Conservation (phyloP, 768 basidiomycete species). For the Goffeauzyma gilvescens region DNA sequence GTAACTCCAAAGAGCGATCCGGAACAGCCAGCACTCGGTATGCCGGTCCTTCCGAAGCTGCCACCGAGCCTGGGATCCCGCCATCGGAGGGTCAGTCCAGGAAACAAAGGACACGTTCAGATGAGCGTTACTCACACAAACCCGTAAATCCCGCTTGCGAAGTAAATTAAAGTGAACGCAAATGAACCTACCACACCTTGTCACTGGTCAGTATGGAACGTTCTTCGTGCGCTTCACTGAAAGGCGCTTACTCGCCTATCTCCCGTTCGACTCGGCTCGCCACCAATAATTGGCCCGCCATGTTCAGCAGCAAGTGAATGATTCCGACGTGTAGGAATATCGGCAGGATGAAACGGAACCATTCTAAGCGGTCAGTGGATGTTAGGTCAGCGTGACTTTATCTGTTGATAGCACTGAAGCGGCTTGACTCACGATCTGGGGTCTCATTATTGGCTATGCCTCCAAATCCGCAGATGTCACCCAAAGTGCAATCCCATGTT, state of each 20-base stretch:
- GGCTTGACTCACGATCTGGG: conserved; percentile 23
- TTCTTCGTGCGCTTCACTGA: not conserved
- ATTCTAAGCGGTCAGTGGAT: conserved; percentile 6
- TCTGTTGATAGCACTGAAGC: too few relatives aligned
- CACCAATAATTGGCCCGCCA: conserved; percentile 65
- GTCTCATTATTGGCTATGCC: conserved; percentile 40
- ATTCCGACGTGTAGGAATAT: conserved; percentile 93
- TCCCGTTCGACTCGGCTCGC: conserved; percentile 63
- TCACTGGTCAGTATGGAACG: too few relatives aligned
- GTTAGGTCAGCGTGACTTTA: not conserved
- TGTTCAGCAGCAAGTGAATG: conserved; percentile 74
- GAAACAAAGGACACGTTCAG: not conserved
- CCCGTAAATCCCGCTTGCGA: conserved; percentile 85
- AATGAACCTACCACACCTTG: conserved; percentile 48
- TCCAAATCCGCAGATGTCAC: conserved; percentile 74
- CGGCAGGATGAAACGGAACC: conserved; percentile 55
- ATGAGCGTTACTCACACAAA: conserved; percentile 28
- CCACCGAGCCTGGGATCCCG: conserved; percentile 50
- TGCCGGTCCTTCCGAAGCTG: conserved; percentile 74
- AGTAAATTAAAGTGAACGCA: conserved; percentile 62
- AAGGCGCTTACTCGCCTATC: conserved; percentile 40
- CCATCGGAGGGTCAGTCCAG: not conserved
- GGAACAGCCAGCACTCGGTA: conserved; percentile 76
- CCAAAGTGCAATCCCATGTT: conserved; percentile 49
- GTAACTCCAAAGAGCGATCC: conserved; percentile 76